These are phyloP conservation scores for Neurospora sublineolata DNA, from an alignment of 495 filamentous ascomycete species.

Conservation along the genomic window DNA sequence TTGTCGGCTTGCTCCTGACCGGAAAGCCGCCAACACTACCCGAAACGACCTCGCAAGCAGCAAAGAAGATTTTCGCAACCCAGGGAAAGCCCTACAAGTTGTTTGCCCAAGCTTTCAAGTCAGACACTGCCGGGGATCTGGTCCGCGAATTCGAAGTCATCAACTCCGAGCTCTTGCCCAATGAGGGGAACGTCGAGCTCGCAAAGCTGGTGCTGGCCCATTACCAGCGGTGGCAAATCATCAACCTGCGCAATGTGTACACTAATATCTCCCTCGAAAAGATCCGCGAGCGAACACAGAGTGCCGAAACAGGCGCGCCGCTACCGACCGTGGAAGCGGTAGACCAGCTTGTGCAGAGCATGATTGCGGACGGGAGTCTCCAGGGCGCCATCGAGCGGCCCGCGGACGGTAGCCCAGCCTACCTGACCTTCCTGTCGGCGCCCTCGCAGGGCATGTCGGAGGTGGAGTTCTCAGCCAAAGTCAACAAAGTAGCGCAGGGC, in stretches of 20 bases:
- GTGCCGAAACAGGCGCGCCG: slow-evolving; percentile 33
- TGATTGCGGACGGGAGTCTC: slow-evolving; percentile 47
- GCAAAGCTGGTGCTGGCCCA: slow-evolving; percentile 35
- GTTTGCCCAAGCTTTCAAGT: slow-evolving; percentile 57
- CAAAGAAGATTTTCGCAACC: slow-evolving; percentile 45
- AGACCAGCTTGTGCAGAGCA: slow-evolving; percentile 36
- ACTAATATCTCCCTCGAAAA: slow-evolving; percentile 41
- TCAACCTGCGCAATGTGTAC: slow-evolving; percentile 34
- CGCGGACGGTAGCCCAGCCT: slow-evolving; percentile 22
- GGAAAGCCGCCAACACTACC: slow-evolving; percentile 48
- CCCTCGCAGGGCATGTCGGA: slow-evolving; percentile 30
- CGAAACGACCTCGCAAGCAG: slow-evolving; percentile 24
- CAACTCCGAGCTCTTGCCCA: slow-evolving; percentile 45
- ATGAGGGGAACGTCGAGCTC: slow-evolving; percentile 40
- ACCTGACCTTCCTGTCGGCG: slow-evolving; percentile 27
- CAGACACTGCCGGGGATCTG: slow-evolving; percentile 43
- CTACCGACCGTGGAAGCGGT: slow-evolving; percentile 40
- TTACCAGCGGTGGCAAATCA: slow-evolving; percentile 40
- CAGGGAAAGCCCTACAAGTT: slow-evolving; percentile 59
- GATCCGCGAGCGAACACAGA: slow-evolving; percentile 35
- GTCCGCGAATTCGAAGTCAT: slow-evolving; percentile 44
- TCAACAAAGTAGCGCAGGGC: slow-evolving; percentile 30
- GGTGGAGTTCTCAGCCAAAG: slow-evolving; percentile 29
- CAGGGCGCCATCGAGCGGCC: slow-evolving; percentile 41
- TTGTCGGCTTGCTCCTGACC: slow-evolving; percentile 60